These are phyloP conservation scores for Astrothelium macrocarpum DNA, from an alignment of 495 filamentous ascomycete species.

Conservation along the genomic window DNA sequence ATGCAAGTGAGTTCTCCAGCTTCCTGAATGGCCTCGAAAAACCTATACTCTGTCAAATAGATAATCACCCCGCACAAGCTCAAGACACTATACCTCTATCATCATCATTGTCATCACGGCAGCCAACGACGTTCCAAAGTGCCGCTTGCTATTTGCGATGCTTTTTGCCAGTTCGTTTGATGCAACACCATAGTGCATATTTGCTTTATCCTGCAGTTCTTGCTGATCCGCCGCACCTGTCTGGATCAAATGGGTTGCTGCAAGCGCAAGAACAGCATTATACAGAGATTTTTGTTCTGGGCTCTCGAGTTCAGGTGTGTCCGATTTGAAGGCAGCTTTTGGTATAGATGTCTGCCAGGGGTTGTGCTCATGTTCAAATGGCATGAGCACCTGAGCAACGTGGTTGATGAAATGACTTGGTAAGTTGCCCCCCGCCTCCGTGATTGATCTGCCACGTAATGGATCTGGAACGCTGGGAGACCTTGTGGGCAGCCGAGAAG, in stretches of 20 bases:
- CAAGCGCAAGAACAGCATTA: background rate
- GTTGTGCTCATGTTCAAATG: slow-evolving; percentile 2
- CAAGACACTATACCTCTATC: background rate
- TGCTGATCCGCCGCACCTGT: background rate
- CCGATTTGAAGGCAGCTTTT: background rate
- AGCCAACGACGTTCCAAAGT: background rate
- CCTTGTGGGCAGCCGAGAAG: background rate
- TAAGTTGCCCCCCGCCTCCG: background rate
- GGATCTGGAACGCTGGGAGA: background rate
- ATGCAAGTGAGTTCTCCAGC: slow-evolving; percentile 3
- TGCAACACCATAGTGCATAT: background rate
- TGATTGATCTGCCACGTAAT: background rate
- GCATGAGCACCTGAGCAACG: background rate
- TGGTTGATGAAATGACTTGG: slow-evolving; percentile 1
- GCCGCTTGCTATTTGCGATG: background rate
- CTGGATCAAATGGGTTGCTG: background rate
- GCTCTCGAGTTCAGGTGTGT: background rate
- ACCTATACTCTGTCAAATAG: background rate
- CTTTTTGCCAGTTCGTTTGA: background rate
- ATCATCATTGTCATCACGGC: slow-evolving; percentile 2
- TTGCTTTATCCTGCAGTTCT: background rate
- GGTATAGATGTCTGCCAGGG: background rate
- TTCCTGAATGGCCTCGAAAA: slow-evolving; percentile 5
- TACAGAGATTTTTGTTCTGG: background rate
- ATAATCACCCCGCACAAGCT: background rate